These are phyloP conservation scores for Dendrocalamus sinicus DNA, from an alignment of 176 grass and related monocot genomes.

Conservation along the genomic window DNA sequence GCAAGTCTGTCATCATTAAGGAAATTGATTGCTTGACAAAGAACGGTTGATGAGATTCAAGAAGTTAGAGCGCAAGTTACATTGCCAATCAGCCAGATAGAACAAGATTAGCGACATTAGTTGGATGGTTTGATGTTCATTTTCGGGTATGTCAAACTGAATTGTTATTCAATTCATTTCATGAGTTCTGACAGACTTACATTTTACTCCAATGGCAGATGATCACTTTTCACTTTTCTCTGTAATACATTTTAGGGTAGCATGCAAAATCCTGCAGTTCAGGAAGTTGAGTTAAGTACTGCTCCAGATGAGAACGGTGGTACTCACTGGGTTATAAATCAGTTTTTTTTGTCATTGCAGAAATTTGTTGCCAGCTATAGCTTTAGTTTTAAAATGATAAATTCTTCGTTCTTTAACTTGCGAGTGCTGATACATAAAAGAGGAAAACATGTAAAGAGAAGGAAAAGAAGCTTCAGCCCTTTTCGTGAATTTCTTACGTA, in stretches of 20 bases:
- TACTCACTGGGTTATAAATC: constrained; percentile 71
- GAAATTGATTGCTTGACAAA: constrained; percentile 94
- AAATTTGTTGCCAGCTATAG: constrained; percentile 12
- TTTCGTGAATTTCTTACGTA: constrained; percentile 1
- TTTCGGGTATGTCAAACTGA: constrained; percentile 70
- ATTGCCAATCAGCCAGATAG: constrained; percentile 61
- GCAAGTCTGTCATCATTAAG: constrained; percentile 72
- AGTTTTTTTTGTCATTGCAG: neutral
- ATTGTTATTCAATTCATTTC: neutral
- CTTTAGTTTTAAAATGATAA: neutral
- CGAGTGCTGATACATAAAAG: neutral
- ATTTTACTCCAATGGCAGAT: neutral
- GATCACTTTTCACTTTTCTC: constrained; percentile 37
- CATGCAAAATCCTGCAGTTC: constrained; percentile 60
- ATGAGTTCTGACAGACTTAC: constrained; percentile 8
- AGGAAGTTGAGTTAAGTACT: constrained; percentile 83
- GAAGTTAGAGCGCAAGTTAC: constrained; percentile 65
- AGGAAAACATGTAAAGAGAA: constrained; percentile 21
- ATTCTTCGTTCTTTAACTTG: neutral
- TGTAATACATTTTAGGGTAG: constrained; percentile 59
- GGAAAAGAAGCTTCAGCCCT: neutral
- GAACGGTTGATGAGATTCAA: constrained; percentile 83
- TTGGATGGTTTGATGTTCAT: constrained; percentile 99
- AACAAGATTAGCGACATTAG: constrained; percentile 70
- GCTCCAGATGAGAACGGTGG: constrained; percentile 72